These are phyloP conservation scores for Penicillium sp. DNA, from an alignment of 2,329 filamentous ascomycete genomes.

Conservation along the genomic window DNA sequence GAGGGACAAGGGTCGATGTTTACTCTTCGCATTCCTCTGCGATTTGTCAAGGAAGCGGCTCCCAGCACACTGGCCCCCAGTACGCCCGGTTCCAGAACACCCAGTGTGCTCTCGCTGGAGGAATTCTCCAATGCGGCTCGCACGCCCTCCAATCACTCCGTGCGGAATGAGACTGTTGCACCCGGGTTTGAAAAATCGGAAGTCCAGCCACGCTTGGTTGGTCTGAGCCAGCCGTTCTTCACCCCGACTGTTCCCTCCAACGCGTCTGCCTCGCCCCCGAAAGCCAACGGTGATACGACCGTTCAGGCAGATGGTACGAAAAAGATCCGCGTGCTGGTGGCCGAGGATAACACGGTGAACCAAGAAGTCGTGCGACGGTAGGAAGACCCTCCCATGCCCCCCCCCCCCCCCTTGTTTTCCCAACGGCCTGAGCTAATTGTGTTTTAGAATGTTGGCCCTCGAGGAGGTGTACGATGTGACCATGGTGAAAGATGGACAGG, in stretches of 20 bases:
- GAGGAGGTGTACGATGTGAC: conserved; percentile 64
- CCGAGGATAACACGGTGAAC: conserved; percentile 67
- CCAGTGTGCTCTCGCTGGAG: conserved; percentile 26
- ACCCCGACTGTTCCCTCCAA: conserved; percentile 28
- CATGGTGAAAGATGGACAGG: conserved; percentile 77
- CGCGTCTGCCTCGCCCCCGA: conserved; percentile 3
- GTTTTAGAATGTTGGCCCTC: conserved; percentile 52
- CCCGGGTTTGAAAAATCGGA: conserved; percentile 50
- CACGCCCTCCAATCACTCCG: conserved; percentile 19
- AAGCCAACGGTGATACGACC: conserved; percentile 54
- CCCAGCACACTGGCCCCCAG: conserved; percentile 31
- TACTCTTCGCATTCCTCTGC: conserved; percentile 73
- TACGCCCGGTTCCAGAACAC: conserved; percentile 25
- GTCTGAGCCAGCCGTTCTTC: conserved; percentile 79
- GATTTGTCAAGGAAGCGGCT: conserved; percentile 64
- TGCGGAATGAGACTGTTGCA: conserved; percentile 20
- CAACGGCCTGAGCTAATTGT: background rate
- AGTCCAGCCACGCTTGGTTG: conserved; percentile 70
- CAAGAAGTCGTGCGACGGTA: conserved; percentile 50
- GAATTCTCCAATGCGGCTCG: conserved; percentile 20
- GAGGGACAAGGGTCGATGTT: conserved; percentile 73
- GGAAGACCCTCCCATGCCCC: background rate
- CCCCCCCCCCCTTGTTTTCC: no score
- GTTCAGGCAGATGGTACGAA: conserved; percentile 55
- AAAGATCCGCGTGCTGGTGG: conserved; percentile 70